Conservation (phyloP, 2,329 filamentous ascomycete genomes). For the Colletotrichum gloeosporioides region DNA sequence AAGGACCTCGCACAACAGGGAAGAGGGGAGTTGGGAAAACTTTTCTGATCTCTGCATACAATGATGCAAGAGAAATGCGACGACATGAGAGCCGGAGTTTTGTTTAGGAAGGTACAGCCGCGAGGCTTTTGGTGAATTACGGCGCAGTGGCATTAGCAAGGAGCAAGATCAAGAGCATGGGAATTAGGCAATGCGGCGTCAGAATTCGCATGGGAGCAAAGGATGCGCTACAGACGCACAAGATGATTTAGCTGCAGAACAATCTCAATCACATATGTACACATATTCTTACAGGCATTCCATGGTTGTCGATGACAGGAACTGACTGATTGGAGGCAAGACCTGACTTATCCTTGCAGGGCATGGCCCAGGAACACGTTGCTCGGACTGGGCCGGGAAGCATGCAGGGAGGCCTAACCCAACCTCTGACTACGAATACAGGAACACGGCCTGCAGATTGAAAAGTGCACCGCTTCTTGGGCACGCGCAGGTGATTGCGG, state of each 20-base stretch:
- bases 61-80: neutral
- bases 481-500: neutral
- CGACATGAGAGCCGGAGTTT: conserved; percentile 1
- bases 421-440: neutral
- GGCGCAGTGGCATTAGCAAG: conserved; percentile 3
- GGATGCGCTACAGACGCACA: neutral
- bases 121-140: neutral
- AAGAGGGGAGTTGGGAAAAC: neutral
- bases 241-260: neutral
- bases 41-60: neutral
- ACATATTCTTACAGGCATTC: neutral
- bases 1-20: neutral
- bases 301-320: neutral
- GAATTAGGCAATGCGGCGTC: conserved; percentile 9
- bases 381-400: conserved; percentile 3
- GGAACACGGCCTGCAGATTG: neutral
- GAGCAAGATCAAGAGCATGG: conserved; percentile 3
- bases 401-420: conserved; percentile 18
- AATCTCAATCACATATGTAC: conserved; percentile 9
- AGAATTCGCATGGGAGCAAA: neutral
- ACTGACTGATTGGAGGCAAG: neutral
- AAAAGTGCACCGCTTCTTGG: neutral
- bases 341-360: neutral
- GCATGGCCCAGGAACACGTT: conserved; percentile 13
- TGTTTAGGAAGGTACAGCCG: neutral